These are phyloP conservation scores for Ceriops decandra DNA, from an alignment of 345 rosid genomes.

Conservation along the genomic window DNA sequence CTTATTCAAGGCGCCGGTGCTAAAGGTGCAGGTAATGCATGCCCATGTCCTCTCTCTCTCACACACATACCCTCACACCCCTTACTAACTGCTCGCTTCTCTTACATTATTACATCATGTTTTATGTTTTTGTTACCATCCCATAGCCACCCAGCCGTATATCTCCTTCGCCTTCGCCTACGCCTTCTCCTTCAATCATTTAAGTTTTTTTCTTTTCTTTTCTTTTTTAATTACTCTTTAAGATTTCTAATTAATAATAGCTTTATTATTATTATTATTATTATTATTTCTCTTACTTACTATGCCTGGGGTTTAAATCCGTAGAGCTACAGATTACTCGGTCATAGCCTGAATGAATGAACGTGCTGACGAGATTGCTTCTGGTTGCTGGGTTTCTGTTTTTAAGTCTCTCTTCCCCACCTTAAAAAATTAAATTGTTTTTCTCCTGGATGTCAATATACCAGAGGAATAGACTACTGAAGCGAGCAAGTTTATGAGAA, in stretches of 20 bases:
- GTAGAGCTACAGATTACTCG: neutral
- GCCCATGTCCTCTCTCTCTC: neutral
- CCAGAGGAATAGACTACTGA: too few relatives aligned
- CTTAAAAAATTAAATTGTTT: neutral
- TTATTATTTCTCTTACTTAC: neutral
- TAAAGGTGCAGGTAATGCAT: constrained; percentile 66
- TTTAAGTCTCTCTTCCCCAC: neutral
- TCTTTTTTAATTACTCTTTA: neutral
- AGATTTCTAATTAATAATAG: constrained; percentile 6
- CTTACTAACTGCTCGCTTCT: too few relatives aligned
- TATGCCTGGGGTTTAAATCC: neutral
- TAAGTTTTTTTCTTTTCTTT: too few relatives aligned
- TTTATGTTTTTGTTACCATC: too few relatives aligned
- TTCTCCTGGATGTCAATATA: too few relatives aligned
- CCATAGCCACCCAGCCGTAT: too few relatives aligned
- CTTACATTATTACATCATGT: too few relatives aligned
- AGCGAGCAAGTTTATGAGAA: too few relatives aligned
- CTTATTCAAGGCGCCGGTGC: constrained; percentile 70
- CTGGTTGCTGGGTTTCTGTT: constrained; percentile 3
- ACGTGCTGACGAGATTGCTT: neutral
- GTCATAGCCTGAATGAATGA: neutral
- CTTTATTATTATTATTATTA: neutral
- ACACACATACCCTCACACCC: neutral
- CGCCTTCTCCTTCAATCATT: too few relatives aligned
- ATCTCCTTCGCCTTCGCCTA: too few relatives aligned